These are phyloP conservation scores for Paradendryphiella salina DNA, from an alignment of 2,329 filamentous ascomycete genomes.

Conservation along the genomic window DNA sequence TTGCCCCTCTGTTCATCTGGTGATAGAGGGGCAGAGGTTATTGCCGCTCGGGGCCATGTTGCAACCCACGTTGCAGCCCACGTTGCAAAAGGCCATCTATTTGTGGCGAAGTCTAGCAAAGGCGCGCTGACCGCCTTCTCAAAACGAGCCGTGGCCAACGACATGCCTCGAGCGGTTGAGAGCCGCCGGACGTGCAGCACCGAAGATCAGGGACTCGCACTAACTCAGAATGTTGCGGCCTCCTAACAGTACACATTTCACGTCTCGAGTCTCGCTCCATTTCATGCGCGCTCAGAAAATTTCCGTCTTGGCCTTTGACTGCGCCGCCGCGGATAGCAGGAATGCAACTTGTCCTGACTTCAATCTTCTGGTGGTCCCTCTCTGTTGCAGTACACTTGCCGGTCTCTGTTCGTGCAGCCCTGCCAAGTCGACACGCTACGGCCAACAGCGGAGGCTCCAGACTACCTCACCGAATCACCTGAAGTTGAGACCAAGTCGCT, in stretches of 20 bases:
- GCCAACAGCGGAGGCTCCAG: slow-evolving; percentile 33
- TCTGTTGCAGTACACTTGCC: slow-evolving; percentile 16
- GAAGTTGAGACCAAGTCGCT: slow-evolving; percentile 19
- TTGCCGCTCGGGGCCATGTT: slow-evolving; percentile 9
- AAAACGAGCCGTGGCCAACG: slow-evolving; percentile 13
- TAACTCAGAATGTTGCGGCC: background rate
- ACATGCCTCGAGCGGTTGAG: slow-evolving; percentile 14
- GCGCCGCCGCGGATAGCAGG: background rate
- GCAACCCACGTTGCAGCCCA: slow-evolving; percentile 16
- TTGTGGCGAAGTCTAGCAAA: slow-evolving; percentile 29
- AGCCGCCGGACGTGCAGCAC: slow-evolving; percentile 19
- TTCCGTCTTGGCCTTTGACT: background rate
- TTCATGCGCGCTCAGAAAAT: background rate
- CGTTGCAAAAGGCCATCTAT: slow-evolving; percentile 25
- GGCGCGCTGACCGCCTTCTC: slow-evolving; percentile 34
- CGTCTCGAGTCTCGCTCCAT: background rate
- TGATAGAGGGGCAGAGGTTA: slow-evolving; percentile 1
- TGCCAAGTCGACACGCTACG: slow-evolving; percentile 29
- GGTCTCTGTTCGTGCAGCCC: slow-evolving; percentile 20
- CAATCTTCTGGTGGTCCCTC: background rate
- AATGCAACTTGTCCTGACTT: background rate
- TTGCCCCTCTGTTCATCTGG: background rate
- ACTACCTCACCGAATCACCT: slow-evolving; percentile 30
- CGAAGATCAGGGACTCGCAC: slow-evolving; percentile 20
- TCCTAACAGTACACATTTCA: background rate